Evolutionary conservation across 164 flowering plant species (phyloP).

Genomic region (Piper longum): DNA sequence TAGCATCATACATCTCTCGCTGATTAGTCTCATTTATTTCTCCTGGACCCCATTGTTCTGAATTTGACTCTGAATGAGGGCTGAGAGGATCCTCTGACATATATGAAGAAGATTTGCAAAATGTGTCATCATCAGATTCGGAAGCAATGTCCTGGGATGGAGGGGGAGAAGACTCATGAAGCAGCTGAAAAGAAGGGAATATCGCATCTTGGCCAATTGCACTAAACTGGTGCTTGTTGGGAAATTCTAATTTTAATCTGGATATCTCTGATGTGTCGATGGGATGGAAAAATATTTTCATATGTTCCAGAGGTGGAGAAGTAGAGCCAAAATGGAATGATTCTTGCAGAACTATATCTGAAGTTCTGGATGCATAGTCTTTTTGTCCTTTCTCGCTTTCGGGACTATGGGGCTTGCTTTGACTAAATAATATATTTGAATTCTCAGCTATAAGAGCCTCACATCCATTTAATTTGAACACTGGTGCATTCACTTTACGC

Average conservation of each 20-base stretch:
- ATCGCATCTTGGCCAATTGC: slow-evolving; percentile 29
- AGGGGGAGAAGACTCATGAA: slow-evolving; percentile 33
- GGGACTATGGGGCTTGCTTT: slow-evolving; percentile 3
- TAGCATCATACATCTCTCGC: slow-evolving; percentile 39
- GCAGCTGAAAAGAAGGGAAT: slow-evolving; percentile 79
- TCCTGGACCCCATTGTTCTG: slow-evolving; percentile 69
- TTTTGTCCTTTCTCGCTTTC: slow-evolving; percentile 16
- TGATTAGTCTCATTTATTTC: slow-evolving; percentile 31
- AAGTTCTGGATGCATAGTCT: background rate
- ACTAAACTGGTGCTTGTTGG: slow-evolving; percentile 25
- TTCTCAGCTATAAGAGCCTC: background rate
- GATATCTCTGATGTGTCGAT: slow-evolving; percentile 35
- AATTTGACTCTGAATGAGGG: slow-evolving; percentile 49
- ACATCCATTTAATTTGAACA: background rate
- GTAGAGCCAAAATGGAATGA: background rate
- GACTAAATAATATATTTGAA: background rate
- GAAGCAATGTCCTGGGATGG: slow-evolving; percentile 26
- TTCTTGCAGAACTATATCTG: no score
- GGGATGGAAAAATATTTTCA: slow-evolving; percentile 84
- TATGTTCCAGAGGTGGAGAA: slow-evolving; percentile 83
- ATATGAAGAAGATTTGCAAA: slow-evolving; percentile 62
- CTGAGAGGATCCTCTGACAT: slow-evolving; percentile 49
- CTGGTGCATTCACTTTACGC: slow-evolving; percentile 20
- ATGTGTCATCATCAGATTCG: slow-evolving; percentile 78
- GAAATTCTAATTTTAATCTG: slow-evolving; percentile 51